phyloP scores from a whole-genome alignment of 2,329 filamentous ascomycete genomes.

The Talaromyces sp. region DNA sequence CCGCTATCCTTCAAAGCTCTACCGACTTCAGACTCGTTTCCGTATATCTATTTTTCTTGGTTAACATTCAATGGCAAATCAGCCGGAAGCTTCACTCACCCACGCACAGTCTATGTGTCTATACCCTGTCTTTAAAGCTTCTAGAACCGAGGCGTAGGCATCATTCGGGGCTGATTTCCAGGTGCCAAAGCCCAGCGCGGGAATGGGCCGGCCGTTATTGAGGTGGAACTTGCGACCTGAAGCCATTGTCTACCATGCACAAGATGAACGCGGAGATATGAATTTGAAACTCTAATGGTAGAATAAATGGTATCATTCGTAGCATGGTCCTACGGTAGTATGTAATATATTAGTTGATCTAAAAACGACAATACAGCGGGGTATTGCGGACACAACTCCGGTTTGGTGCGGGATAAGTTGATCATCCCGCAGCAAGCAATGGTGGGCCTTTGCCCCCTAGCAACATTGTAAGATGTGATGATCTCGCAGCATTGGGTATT shows the following conservation, averaged over 20 bases:
- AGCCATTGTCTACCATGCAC: neutral
- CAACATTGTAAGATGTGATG: neutral
- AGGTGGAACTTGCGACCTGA: neutral
- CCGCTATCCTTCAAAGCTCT: conserved; percentile 64
- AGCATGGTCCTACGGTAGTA: neutral
- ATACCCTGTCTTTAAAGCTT: conserved; percentile 34
- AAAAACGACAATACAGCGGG: neutral
- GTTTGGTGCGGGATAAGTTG: neutral
- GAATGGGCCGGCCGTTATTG: neutral
- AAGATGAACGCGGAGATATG: conserved; percentile 20
- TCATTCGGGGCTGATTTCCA: conserved; percentile 35
- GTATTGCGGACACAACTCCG: neutral
- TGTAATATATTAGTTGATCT: neutral
- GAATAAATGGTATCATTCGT: neutral
- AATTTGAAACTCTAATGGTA: neutral
- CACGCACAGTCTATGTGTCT: conserved; percentile 23
- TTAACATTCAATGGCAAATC: neutral
- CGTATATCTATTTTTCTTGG: conserved; percentile 72
- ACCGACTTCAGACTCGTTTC: conserved; percentile 58
- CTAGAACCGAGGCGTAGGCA: conserved; percentile 32
- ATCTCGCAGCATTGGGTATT: neutral
- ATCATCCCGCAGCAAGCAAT: neutral
- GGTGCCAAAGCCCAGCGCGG: conserved; percentile 27
- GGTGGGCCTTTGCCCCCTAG: neutral
- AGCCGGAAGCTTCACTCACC: neutral